These are phyloP conservation scores for Penstemon eatonii DNA, from an alignment of 257 asterid genomes.

Conservation along the genomic window DNA sequence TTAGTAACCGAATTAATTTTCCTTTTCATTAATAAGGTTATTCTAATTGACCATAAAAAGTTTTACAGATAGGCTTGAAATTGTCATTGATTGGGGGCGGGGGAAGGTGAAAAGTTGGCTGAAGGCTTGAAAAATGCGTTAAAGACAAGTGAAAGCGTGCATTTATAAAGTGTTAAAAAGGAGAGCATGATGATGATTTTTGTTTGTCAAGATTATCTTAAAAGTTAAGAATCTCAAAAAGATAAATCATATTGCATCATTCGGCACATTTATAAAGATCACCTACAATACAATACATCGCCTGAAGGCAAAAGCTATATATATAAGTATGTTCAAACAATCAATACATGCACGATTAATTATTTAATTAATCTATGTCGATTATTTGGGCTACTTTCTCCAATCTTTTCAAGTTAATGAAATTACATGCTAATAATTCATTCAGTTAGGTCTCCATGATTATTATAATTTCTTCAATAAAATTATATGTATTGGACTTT, in stretches of 20 bases:
- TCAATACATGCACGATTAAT: background rate
- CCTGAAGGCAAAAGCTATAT: too few relatives aligned
- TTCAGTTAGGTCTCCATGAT: too few relatives aligned
- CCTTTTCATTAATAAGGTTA: background rate
- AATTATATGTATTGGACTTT: too few relatives aligned
- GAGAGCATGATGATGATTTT: constrained; percentile 56
- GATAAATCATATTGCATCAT: constrained; percentile 37
- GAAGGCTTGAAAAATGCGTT: constrained; percentile 67
- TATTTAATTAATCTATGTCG: background rate
- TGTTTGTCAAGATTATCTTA: constrained; percentile 44
- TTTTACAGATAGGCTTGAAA: constrained; percentile 6
- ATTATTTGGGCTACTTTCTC: constrained; percentile 1
- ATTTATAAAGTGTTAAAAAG: constrained; percentile 56
- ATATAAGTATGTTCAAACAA: constrained; percentile 22
- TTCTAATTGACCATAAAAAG: constrained; percentile 18
- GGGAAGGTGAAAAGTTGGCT: constrained; percentile 34
- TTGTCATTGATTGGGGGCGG: constrained; percentile 15
- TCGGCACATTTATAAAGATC: constrained; percentile 32
- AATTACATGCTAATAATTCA: background rate
- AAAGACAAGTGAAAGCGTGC: constrained; percentile 92
- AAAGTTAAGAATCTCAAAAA: constrained; percentile 42
- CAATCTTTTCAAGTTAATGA: constrained; percentile 30
- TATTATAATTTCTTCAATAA: too few relatives aligned
- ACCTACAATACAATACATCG: too few relatives aligned
- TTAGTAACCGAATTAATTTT: background rate